Evolutionary conservation across 176 grass and related monocot species (phyloP).

Genomic region (Miscanthus lutarioriparius): DNA sequence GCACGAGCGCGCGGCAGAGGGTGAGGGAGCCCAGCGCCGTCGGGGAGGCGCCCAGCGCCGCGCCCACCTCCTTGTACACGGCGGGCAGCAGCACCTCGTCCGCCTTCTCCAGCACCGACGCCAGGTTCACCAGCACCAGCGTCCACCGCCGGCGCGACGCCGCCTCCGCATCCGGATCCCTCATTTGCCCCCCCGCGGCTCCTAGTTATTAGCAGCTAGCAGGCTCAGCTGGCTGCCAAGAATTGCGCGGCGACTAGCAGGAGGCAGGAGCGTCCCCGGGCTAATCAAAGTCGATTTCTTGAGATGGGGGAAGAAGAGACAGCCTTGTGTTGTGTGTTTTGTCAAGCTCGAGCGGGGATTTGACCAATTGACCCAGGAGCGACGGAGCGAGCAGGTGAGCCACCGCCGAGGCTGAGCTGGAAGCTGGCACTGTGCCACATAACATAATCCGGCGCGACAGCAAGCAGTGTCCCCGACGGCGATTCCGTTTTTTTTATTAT

Average conservation of each 20-base stretch:
- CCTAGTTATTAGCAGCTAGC: background rate
- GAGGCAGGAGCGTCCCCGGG: background rate
- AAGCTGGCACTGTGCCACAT: background rate
- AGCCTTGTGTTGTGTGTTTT: background rate
- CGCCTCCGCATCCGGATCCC: background rate
- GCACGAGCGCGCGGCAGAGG: slow-evolving; percentile 71
- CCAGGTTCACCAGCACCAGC: slow-evolving; percentile 78
- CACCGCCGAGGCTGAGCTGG: background rate
- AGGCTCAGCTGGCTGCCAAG: background rate
- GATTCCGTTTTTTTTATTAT: no score
- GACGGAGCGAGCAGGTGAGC: background rate
- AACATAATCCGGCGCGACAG: background rate
- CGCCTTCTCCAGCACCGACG: slow-evolving; percentile 73
- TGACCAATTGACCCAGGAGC: background rate
- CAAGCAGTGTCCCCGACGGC: no score
- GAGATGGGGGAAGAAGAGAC: background rate
- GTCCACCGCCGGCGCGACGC: slow-evolving; percentile 48
- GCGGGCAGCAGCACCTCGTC: slow-evolving; percentile 82
- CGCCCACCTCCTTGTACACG: slow-evolving; percentile 81
- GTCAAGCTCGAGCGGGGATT: background rate
- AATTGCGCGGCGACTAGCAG: background rate
- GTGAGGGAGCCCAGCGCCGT: slow-evolving; percentile 79
- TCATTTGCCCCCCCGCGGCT: background rate
- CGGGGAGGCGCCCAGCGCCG: slow-evolving; percentile 52
- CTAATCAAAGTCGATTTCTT: background rate